These are phyloP conservation scores for Cladosporium sp. DNA, from an alignment of 2,329 filamentous ascomycete genomes.

Conservation along the genomic window DNA sequence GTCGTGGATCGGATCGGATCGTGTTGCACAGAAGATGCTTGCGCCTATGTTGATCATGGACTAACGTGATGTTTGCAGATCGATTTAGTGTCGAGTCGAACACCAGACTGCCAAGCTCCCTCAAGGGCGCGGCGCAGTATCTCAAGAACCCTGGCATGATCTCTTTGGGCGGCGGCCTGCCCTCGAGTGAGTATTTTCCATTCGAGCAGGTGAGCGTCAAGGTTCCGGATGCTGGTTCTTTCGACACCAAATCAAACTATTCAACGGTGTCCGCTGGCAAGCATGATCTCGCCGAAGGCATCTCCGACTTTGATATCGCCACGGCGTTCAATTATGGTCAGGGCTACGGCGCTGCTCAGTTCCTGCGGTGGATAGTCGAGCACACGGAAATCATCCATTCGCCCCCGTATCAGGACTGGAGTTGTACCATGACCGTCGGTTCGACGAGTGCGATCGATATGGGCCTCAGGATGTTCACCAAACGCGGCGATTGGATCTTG, in stretches of 20 bases:
- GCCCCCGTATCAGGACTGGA: slow-evolving; percentile 88
- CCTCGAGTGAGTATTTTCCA: slow-evolving; percentile 88
- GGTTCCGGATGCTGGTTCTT: slow-evolving; percentile 58
- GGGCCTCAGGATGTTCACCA: slow-evolving; percentile 72
- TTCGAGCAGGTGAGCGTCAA: slow-evolving; percentile 71
- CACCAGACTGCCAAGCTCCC: slow-evolving; percentile 48
- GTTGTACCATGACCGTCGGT: slow-evolving; percentile 73
- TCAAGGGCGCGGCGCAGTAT: slow-evolving; percentile 76
- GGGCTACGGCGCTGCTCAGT: slow-evolving; percentile 74
- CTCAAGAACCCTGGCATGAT: slow-evolving; percentile 79
- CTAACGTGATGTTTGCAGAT: not conserved
- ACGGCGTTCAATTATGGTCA: slow-evolving; percentile 93
- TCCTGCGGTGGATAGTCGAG: slow-evolving; percentile 86
- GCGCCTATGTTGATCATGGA: not conserved
- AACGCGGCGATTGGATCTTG: slow-evolving; percentile 68
- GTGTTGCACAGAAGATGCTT: not conserved
- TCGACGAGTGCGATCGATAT: slow-evolving; percentile 84
- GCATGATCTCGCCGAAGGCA: slow-evolving; percentile 67
- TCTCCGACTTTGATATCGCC: slow-evolving; percentile 65
- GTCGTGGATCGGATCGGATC: not conserved
- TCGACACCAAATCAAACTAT: not conserved
- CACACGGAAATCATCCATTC: slow-evolving; percentile 87
- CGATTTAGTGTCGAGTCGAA: slow-evolving; percentile 48
- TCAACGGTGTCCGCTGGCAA: slow-evolving; percentile 63
- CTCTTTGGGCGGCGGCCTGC: slow-evolving; percentile 85